Evolutionary conservation across 192 early-diverging fungal genomes (phyloP), one percentile per base, ranked within the genome.

Genomic region (Coemansia sp.): DNA sequence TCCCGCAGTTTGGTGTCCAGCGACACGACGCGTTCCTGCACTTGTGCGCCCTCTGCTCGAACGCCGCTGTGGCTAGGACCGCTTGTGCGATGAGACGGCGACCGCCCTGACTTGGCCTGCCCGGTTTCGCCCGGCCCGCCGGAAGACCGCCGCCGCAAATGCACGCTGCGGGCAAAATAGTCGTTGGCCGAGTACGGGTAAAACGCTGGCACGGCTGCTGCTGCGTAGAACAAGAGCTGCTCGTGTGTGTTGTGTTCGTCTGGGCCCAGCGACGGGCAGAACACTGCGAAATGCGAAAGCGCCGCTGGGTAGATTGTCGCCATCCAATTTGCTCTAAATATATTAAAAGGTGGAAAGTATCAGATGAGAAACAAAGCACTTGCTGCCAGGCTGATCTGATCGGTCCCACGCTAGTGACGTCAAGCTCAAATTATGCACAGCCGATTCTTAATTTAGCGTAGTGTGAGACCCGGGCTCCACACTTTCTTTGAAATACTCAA

Each of bases 251-350:
- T 87, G 61, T 91, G 89, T 63, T 91, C 91, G 48, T 77, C 75
- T 0, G 77, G 75, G 0, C 89, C 87, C 48, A 91, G 76, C 38
- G 79, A 81, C 9, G 91, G 88, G 61, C 89, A 90, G 64, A 88
- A 92, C 12, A 92, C 80, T 47, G 88, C 86, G 71, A 92, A 92
- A 67, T 89, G 88, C 14, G 86, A 80, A 7, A 92, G 68, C n/a
- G 77, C 77, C n/a, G 68, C 67, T 2, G 77, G 68, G 54, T 79
- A 74, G 0, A 69, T 61, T 31, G 68, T 55, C 17, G 51, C 50
- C 77, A 79, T 79, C 49, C 19, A 23, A n/a, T 43, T 43, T 43
- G 41, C 12, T 43, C 2, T 14, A 43, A 16, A 43, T 43, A n/a
- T 41, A n/a, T 4, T 43, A 43, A 2, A 16, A 43, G 41, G 41